A percentile compares a stretch with the other conserved stretches of the same genome.
Evolutionary conservation across 2,329 filamentous ascomycete species (phyloP).

Genomic region (Talaromyces islandicus): DNA sequence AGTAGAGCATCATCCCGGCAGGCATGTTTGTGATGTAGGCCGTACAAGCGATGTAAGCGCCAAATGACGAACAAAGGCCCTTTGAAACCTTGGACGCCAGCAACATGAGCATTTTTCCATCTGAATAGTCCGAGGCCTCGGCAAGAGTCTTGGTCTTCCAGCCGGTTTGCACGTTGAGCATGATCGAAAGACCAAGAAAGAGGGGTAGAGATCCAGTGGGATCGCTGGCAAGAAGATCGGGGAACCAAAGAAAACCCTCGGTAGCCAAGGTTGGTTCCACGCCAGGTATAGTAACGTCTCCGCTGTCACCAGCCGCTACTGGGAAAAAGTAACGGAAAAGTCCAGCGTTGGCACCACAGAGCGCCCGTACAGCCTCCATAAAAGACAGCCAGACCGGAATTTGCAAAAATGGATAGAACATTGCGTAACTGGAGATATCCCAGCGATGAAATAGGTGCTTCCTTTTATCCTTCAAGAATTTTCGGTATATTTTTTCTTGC

Average conservation of each 20-base stretch:
- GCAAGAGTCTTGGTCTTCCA: conserved; percentile 19
- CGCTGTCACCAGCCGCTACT: conserved; percentile 14
- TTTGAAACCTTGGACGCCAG: conserved; percentile 22
- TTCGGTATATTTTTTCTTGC: conserved; percentile 13
- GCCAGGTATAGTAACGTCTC: conserved; percentile 16
- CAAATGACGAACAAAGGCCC: conserved; percentile 27
- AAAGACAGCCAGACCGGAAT: conserved; percentile 42
- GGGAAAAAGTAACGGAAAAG: conserved; percentile 34
- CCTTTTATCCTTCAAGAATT: conserved; percentile 19
- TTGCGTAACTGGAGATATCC: conserved; percentile 28
- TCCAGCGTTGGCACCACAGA: conserved; percentile 40
- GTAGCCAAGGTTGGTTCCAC: conserved; percentile 46
- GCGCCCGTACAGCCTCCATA: conserved; percentile 43
- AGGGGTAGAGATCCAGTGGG: conserved; percentile 46
- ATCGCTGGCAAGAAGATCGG: conserved; percentile 50
- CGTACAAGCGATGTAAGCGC: conserved; percentile 32
- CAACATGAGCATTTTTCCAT: conserved; percentile 19
- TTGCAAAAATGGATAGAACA: conserved; percentile 30
- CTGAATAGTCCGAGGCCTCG: conserved; percentile 22
- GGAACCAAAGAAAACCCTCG: conserved; percentile 58
- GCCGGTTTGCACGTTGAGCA: conserved; percentile 40
- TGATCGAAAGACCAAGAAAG: conserved; percentile 42
- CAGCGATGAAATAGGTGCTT: conserved; percentile 27
- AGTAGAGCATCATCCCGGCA: conserved; percentile 44
- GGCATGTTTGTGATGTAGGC: conserved; percentile 33